phyloP scores from a whole-genome alignment of 1,284 basidiomycete species.

The Vanrija humicola region DNA sequence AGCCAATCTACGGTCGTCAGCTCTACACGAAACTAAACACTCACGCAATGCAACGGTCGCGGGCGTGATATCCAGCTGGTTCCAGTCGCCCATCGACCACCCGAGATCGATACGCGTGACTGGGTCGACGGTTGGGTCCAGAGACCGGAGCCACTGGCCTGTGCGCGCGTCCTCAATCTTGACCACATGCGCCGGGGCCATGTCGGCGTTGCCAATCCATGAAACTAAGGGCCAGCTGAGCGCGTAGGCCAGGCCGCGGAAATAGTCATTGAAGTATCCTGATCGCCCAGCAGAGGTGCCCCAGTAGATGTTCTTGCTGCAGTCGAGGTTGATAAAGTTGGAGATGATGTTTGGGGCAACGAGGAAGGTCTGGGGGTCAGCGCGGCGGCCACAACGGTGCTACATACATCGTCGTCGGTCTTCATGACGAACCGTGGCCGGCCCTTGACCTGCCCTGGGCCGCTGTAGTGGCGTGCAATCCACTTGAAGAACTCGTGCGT shows the following conservation, averaged over 20 bases:
- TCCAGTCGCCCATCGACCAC: conserved; percentile 52
- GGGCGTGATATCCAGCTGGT: conserved; percentile 42
- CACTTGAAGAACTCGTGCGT: conserved; percentile 50
- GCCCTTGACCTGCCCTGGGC: conserved; percentile 40
- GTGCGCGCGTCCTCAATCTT: conserved; percentile 50
- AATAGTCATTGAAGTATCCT: conserved; percentile 46
- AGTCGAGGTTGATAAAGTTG: conserved; percentile 45
- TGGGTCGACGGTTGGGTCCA: conserved; percentile 46
- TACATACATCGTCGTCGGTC: conserved; percentile 49
- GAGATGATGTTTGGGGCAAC: conserved; percentile 50
- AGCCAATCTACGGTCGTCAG: conserved; percentile 31
- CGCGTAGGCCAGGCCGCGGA: conserved; percentile 51
- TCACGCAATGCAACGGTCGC: conserved; percentile 48
- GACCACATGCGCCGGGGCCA: conserved; percentile 43
- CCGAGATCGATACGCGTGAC: conserved; percentile 46
- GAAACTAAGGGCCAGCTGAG: conserved; percentile 49
- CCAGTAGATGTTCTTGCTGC: conserved; percentile 49
- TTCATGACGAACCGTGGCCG: conserved; percentile 50
- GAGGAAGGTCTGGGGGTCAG: conserved; percentile 41
- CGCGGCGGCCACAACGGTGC: neutral
- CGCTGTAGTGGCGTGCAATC: conserved; percentile 43
- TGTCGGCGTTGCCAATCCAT: conserved; percentile 48
- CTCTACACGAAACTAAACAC: conserved; percentile 13
- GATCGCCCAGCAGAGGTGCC: conserved; percentile 47
- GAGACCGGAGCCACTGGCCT: conserved; percentile 46